Base-by-base conservation (phyloP, 257 asterid species). In the Fraxinus anomala region DNA sequence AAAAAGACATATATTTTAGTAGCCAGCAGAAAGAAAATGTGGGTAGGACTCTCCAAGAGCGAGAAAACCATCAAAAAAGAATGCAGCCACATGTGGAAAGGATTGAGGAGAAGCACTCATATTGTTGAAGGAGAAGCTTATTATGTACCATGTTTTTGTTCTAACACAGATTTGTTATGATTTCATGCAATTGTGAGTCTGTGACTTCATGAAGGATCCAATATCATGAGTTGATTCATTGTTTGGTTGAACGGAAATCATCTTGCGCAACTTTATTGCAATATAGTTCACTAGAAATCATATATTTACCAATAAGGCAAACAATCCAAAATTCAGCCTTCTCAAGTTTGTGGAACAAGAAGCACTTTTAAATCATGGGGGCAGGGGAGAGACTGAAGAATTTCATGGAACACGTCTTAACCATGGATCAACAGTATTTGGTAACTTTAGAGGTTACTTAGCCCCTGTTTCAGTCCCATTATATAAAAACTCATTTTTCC, bases 11-110 rank as follows among this genome's bases (percentile, higher is more conserved):
- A 76, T 17, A 40, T 63, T 47, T 74, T 37, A 36, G 33, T 68
- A n/a, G 61, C 67, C 34, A 80, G 37, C 63, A 72, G 70, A 17
- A 85, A 44, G 14, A 78, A 72, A 79, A 12, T 37, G 54, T 28
- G 23, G 67, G 19, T 65, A 54, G n/a, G 40, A 49, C 54, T 47
- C 42, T 73, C 72, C 80, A 76, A 30, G 37, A 33, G 65, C 51
- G 39, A 72, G 40, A 76, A 72, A 40, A 76, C 28, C 76, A 30
- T 21, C 39, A 68, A 61, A 61, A 40, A 23, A 40, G 14, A 47
- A 26, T 37, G 75, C 73, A 69, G 56, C 76, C 74, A 51, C 34
- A 49, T 61, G 77, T 70, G 51, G 54, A 63, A 49, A 30, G 36
- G 47, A 73, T 7, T 31, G 23, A 23, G 24, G 33, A 8, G 34